Conservation (phyloP, 306 rosid genomes). For the Alnus glutinosa region DNA sequence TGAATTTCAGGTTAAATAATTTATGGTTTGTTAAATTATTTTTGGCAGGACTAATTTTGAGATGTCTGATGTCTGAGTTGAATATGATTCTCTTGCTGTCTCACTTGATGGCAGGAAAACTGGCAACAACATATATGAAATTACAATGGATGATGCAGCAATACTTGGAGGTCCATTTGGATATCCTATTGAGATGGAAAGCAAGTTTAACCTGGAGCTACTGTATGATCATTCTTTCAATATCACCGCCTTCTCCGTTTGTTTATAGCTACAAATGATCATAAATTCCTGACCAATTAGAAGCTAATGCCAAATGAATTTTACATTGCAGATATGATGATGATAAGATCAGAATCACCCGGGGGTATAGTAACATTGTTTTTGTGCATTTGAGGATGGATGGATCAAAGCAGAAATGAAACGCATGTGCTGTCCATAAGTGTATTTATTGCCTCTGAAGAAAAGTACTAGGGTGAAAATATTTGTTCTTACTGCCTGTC, state of each 20-base stretch:
- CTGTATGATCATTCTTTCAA: slow-evolving; percentile 56
- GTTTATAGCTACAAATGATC: slow-evolving; percentile 1
- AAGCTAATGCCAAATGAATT: slow-evolving; percentile 1
- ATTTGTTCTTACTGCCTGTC: no score
- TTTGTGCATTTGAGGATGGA: slow-evolving; percentile 61
- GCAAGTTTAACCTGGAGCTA: slow-evolving; percentile 64
- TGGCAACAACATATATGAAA: slow-evolving; percentile 48
- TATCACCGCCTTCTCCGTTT: slow-evolving; percentile 12
- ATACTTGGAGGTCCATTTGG: slow-evolving; percentile 81
- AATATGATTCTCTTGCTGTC: slow-evolving; percentile 14
- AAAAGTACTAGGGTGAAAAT: background rate
- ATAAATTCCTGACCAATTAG: slow-evolving; percentile 1
- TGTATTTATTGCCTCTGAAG: background rate
- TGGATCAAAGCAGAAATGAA: slow-evolving; percentile 27
- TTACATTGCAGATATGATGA: slow-evolving; percentile 65
- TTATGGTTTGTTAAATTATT: no score
- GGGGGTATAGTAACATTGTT: slow-evolving; percentile 54
- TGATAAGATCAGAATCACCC: slow-evolving; percentile 67
- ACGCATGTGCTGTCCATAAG: background rate
- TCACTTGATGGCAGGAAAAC: slow-evolving; percentile 50
- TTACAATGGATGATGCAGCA: slow-evolving; percentile 89
- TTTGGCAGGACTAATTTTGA: no score
- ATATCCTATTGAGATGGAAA: slow-evolving; percentile 66
- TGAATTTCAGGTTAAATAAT: no score
- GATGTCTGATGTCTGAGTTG: background rate